Evolutionary conservation across 768 basidiomycete genomes (phyloP), one percentile per base, ranked within the genome.

Genomic region (Leucocoprinus birnbaumii): DNA sequence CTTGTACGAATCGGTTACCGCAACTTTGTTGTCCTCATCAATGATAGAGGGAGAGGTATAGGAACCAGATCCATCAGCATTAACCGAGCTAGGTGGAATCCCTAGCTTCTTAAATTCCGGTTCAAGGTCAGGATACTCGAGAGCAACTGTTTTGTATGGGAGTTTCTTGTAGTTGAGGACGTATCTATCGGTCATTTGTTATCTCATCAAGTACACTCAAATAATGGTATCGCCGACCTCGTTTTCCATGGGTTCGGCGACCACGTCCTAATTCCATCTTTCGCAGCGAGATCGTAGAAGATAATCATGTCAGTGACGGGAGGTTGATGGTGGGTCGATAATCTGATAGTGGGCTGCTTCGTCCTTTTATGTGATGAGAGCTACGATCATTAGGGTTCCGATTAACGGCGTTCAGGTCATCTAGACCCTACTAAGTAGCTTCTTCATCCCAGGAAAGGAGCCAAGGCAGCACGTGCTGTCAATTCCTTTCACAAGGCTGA

Each of bases 41-140:
- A 75, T 62, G 51, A 85, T 80, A 25, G 74, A 69, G 0, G 84
- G 83, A 0, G 80, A 66, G 11, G 78, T 80, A 63, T 81, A 80
- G 37, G 56, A 56, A 1, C 62, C 68, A 9, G 48, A 47, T 1
- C 73, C 73, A 45, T 75, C 70, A 2, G 62, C 54, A 24, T 66
- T 65, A n/a, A 47, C 63, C 14, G 38, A 42, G 0, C 73, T 76
- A 10, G 78, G 71, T 1, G 61, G 52, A 1, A 75, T 72, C 1
- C 74, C 73, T 19, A 75, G 54, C 51, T 73, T 65, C 52, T 68
- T 68, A 62, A 65, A 64, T 44, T 65, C 59, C 0, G 48, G 24
- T 48, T 65, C 73, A 48, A 85, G 77, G 50, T 84, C 78, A 2
- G 76, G 76, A 57, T 72, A 79, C 55, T 83, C 80, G 51, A 83